Percentiles rank a stretch among this genome's conserved stretches.
phyloP scores from a whole-genome alignment of 495 filamentous ascomycete species.

The Aspergillus cavernicola region DNA sequence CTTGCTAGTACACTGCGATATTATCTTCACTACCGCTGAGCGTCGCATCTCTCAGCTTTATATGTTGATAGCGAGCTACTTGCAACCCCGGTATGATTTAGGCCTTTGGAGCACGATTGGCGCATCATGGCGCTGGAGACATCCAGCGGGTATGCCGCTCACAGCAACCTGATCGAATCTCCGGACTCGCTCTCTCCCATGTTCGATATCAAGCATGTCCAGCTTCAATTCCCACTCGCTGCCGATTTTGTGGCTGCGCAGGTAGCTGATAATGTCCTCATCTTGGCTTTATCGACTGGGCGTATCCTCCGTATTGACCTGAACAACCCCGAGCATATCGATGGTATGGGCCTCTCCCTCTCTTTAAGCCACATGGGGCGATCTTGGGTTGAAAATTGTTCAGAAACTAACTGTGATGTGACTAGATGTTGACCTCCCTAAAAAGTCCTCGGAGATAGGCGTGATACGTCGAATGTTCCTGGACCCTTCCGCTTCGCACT shows the following conservation, averaged over 20 bases:
- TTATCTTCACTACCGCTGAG: neutral
- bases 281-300: slow-evolving; percentile 82
- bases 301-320: slow-evolving; percentile 92
- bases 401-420: neutral
- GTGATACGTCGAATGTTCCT: slow-evolving; percentile 94
- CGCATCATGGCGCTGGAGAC: slow-evolving; percentile 53
- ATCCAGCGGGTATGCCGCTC: slow-evolving; percentile 53
- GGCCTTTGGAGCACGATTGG: slow-evolving; percentile 19
- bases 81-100: slow-evolving; percentile 35
- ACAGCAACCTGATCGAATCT: slow-evolving; percentile 53
- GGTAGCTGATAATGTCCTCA: slow-evolving; percentile 94
- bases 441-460: slow-evolving; percentile 84
- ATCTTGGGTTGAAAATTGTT: neutral
- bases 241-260: slow-evolving; percentile 95
- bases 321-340: slow-evolving; percentile 89
- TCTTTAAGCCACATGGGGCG: neutral
- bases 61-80: slow-evolving; percentile 14
- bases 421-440: slow-evolving; percentile 92
- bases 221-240: slow-evolving; percentile 85
- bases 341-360: slow-evolving; percentile 54
- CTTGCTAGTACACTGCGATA: neutral
- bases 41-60: slow-evolving; percentile 4
- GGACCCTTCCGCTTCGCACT: slow-evolving; percentile 90
- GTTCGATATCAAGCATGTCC: slow-evolving; percentile 86
- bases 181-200: slow-evolving; percentile 69